Evolutionary conservation across 1,139 yeast genomes (phyloP), one percentile per base, ranked within the genome.

Genomic region (Pichia sp.): DNA sequence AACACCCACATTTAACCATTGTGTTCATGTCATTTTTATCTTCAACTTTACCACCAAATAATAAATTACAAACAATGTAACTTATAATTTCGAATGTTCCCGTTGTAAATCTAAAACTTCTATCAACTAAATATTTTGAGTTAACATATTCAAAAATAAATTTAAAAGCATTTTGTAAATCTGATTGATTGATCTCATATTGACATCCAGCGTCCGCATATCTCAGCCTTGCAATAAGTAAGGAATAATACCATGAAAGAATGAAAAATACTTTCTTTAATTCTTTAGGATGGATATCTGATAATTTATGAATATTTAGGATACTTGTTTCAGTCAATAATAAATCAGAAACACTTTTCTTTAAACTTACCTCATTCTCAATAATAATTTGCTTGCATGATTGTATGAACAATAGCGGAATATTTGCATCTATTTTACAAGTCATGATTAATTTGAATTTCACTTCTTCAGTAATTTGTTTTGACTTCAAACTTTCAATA

Each of bases 1-100:
- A 47, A 7, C 42, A 35, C 0, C 70, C 65, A 30, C 74, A 52
- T 0, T 45, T 42, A 5, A 46, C 46, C 22, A 76, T 49, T 28
- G 48, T 49, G 11, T 52, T 37, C 11, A 57, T 52, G 61, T 87
- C 96, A 0, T 61, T 55, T 0, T 43, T 53, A 38, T 66, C 59
- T 48, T 79, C 81, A 37, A 85, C 66, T 60, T 84, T 84, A 24
- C 94, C 94, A 12, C 95, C 95, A 57, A 87, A 87, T 1, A 79
- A 69, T n/a, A 45, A 26, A 4, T 28, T 24, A 11, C 37, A 16
- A 10, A 45, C 25, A 24, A 47, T 10, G 10, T n/a, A 8, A 4
- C 40, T 40, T 11, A 83, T 70, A 3, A 70, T 70, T 3, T 78
- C 75, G 23, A 86, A 58, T 45, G 82, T 61, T 41, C 67, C 68